Percentiles rank a stretch among this genome's conserved stretches.
phyloP scores from a whole-genome alignment of 2,329 filamentous ascomycete species.

The Fusarium concolor region DNA sequence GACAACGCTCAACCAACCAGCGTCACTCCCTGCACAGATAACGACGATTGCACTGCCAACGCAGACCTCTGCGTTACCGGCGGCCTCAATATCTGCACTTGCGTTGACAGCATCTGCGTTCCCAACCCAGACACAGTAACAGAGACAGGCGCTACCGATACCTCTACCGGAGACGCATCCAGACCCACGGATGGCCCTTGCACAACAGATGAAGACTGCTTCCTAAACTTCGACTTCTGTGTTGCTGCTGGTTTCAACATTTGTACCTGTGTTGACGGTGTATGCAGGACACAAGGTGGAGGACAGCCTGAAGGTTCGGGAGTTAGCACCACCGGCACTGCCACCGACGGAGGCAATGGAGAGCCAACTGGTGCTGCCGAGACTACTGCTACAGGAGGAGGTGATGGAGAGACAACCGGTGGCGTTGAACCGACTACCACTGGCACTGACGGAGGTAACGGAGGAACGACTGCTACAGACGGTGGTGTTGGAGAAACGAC shows the following conservation, averaged over 20 bases:
- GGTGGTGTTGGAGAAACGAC: background rate
- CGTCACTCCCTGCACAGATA: too few relatives aligned
- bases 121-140: too few relatives aligned
- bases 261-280: constrained; percentile 10
- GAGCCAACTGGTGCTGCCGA: too few relatives aligned
- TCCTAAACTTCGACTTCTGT: constrained; percentile 5
- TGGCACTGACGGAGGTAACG: background rate
- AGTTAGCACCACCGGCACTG: background rate
- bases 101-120: too few relatives aligned
- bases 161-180: background rate
- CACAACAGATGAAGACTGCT: constrained; percentile 10
- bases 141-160: too few relatives aligned
- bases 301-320: background rate
- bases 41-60: too few relatives aligned
- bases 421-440: background rate
- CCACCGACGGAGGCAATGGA: too few relatives aligned
- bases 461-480: background rate
- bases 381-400: background rate
- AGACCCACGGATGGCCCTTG: background rate
- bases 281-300: constrained; percentile 6
- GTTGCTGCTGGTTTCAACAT: background rate
- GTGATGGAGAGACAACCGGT: background rate
- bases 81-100: too few relatives aligned
- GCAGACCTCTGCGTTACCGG: too few relatives aligned
- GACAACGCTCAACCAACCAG: too few relatives aligned